Conservation (phyloP, 2,329 filamentous ascomycete species). For the Orbilia javanica region DNA sequence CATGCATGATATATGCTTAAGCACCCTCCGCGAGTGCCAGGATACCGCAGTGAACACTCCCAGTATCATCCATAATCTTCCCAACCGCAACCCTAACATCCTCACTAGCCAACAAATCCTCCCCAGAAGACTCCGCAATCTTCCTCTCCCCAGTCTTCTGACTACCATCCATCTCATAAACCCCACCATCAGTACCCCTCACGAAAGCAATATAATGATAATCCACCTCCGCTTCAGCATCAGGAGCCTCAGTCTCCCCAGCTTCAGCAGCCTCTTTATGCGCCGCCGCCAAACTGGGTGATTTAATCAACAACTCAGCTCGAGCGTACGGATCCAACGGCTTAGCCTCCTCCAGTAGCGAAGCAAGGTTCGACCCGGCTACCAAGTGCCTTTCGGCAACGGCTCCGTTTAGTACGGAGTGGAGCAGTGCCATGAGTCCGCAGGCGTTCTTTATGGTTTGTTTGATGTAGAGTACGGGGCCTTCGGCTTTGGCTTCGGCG, state of each 20-base stretch:
- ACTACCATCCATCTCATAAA: slow-evolving; percentile 85
- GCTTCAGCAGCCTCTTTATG: slow-evolving; percentile 81
- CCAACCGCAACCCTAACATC: slow-evolving; percentile 77
- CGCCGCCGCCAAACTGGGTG: slow-evolving; percentile 79
- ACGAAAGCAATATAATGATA: slow-evolving; percentile 97
- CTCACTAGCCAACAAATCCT: slow-evolving; percentile 80
- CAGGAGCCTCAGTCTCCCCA: slow-evolving; percentile 83
- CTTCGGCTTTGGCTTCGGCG: slow-evolving; percentile 69
- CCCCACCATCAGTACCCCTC: slow-evolving; percentile 76
- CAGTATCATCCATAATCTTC: slow-evolving; percentile 65
- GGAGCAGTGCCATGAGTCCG: slow-evolving; percentile 87
- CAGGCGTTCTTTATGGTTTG: slow-evolving; percentile 96
- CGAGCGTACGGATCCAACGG: slow-evolving; percentile 76
- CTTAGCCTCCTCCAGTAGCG: slow-evolving; percentile 77
- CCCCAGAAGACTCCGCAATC: slow-evolving; percentile 66
- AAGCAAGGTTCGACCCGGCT: slow-evolving; percentile 72
- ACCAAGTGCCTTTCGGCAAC: slow-evolving; percentile 73
- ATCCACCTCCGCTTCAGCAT: slow-evolving; percentile 84
- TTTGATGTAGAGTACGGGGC: slow-evolving; percentile 91
- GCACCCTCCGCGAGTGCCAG: slow-evolving; percentile 63
- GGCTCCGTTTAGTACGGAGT: slow-evolving; percentile 82
- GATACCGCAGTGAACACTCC: slow-evolving; percentile 66
- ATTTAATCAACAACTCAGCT: slow-evolving; percentile 81
- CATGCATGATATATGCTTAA: background rate
- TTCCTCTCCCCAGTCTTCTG: slow-evolving; percentile 78